phyloP scores from a whole-genome alignment of 2,329 filamentous ascomycete species.

The Daldinia sp. region DNA sequence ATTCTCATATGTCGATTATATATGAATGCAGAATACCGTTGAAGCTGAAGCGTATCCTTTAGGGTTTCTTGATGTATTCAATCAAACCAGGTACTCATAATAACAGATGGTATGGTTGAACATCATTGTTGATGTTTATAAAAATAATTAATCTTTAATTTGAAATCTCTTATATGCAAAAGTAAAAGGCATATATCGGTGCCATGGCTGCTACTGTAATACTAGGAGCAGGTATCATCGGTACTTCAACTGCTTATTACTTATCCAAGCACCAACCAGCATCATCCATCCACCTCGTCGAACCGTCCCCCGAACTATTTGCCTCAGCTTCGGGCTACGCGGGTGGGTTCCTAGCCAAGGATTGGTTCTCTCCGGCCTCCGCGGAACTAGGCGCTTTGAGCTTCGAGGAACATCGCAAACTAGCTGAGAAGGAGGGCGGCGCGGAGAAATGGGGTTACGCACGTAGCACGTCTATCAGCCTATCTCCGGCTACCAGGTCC shows the following conservation, averaged over 20 bases:
- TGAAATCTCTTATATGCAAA: background rate
- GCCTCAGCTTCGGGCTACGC: slow-evolving; percentile 77
- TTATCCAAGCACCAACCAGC: slow-evolving; percentile 61
- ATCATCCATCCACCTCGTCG: slow-evolving; percentile 57
- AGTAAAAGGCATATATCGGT: no score
- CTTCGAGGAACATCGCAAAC: slow-evolving; percentile 71
- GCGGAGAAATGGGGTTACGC: slow-evolving; percentile 59
- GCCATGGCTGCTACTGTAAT: slow-evolving; percentile 66
- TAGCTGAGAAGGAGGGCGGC: slow-evolving; percentile 69
- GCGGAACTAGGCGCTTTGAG: slow-evolving; percentile 70
- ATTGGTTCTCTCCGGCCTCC: slow-evolving; percentile 72
- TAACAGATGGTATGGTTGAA: no score
- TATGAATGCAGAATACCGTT: no score
- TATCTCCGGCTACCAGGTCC: slow-evolving; percentile 46
- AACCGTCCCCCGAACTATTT: slow-evolving; percentile 65
- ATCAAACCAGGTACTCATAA: no score
- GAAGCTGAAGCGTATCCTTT: no score
- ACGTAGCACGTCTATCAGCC: slow-evolving; percentile 66
- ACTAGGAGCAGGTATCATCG: slow-evolving; percentile 75
- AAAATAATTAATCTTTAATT: background rate
- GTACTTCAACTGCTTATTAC: slow-evolving; percentile 76
- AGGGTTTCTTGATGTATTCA: background rate
- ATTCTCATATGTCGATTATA: no score
- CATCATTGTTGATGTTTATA: no score
- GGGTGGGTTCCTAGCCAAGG: slow-evolving; percentile 75